Evolutionary conservation across 2,329 filamentous ascomycete species (phyloP), one percentile per base, ranked within the genome.

Genomic region (Xylaria digitata): DNA sequence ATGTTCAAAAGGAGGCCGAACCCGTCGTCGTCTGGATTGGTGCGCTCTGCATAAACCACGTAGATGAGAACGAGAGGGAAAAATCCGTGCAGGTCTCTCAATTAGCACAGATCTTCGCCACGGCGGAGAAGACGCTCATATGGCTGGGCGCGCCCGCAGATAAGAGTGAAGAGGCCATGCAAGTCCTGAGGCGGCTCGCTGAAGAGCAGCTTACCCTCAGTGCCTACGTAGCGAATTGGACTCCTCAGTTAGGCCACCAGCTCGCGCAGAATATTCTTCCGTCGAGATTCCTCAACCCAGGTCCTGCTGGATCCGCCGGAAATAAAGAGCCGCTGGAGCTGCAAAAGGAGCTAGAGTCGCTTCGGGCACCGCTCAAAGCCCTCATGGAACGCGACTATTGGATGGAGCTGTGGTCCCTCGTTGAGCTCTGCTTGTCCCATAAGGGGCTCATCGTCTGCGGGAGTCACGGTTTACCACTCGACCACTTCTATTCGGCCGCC

Each of bases 11-110:
- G 37, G 68, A 72, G 46, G 34, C 61, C 0, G 67, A 71, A 3
- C 34, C 71, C 0, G 58, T 65, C 7, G 66, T 66, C 0, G 45
- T 75, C 37, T 76, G 73, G 73, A 66, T 76, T 30, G 71, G 72
- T 45, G 71, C 72, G 17, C 61, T 76, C 8, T 76, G 75, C 53
- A 72, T 75, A 32, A 72, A 75, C 54, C 69, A 71, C 9, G 69
- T 54, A 7, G 70, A 74, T 37, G 54, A 50, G 5, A 49, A 62
- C 1, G 63, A 67, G 54, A 57, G 23, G 6, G 75, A 75, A 61
- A 72, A 65, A 54, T 74, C 71, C 2, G 65, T 66, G 2, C 73
- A 76, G 55, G 52, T 71, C 17, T 30, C 66, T 8, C 70, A 72
- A 21, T 61, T 74, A 7, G 56, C 71, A 1, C 59, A 63, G 19